phyloP scores from a whole-genome alignment of 2,329 filamentous ascomycete species.

The Coleophoma eucalyptorum region DNA sequence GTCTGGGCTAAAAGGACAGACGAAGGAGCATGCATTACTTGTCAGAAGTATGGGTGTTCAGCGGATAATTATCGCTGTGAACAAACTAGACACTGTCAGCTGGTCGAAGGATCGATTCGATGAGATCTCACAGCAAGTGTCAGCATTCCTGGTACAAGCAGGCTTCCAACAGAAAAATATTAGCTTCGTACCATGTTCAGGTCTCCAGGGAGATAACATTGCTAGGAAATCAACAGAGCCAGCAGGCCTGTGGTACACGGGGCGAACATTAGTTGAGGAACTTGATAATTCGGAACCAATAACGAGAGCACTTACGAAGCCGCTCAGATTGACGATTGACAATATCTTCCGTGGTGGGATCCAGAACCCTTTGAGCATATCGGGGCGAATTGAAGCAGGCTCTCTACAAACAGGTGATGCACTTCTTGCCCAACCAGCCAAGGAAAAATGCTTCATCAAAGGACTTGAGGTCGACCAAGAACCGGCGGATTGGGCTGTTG shows the following conservation, averaged over 20 bases:
- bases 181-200: slow-evolving; percentile 85
- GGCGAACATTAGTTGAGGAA: slow-evolving; percentile 75
- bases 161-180: slow-evolving; percentile 81
- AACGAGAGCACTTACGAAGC: slow-evolving; percentile 67
- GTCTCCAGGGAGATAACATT: slow-evolving; percentile 85
- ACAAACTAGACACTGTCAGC: slow-evolving; percentile 84
- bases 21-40: slow-evolving; percentile 86
- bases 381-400: slow-evolving; percentile 82
- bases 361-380: slow-evolving; percentile 78
- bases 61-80: slow-evolving; percentile 83
- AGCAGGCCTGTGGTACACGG: slow-evolving; percentile 73
- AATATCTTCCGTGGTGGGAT: slow-evolving; percentile 81
- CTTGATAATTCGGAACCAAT: slow-evolving; percentile 79
- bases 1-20: slow-evolving; percentile 88
- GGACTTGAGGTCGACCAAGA: slow-evolving; percentile 74
- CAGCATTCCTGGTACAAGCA: slow-evolving; percentile 75
- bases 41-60: slow-evolving; percentile 89
- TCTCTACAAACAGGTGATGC: slow-evolving; percentile 80
- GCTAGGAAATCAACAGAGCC: slow-evolving; percentile 51
- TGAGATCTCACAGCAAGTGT: slow-evolving; percentile 80
- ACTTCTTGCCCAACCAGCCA: slow-evolving; percentile 75
- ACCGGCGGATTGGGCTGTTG: slow-evolving; percentile 81
- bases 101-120: slow-evolving; percentile 84
- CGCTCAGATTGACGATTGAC: slow-evolving; percentile 80
- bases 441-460: slow-evolving; percentile 77